Evolutionary conservation across 2,329 filamentous ascomycete genomes (phyloP), one percentile per base, ranked within the genome.

Genomic region (Clathrospora elynae): DNA sequence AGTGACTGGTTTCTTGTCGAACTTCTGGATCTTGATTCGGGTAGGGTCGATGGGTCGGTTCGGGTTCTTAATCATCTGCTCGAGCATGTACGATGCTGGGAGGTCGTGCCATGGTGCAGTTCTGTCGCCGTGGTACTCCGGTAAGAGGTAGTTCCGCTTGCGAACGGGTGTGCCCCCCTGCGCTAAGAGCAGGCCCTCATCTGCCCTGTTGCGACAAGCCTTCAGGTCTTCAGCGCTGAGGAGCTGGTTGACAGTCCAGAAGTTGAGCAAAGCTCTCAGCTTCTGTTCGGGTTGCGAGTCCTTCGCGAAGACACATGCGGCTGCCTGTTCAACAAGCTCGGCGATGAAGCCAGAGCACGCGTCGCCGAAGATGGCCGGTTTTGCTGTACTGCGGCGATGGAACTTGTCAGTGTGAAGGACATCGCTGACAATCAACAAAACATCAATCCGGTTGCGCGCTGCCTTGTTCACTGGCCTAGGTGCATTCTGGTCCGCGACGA

Each of bases 361-460:
- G 5, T 25, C 34, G 28, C 52, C 31, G 30, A 65, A 35, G 10
- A 47, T 22, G 13, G 38, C 42, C 22, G 37, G 33, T 14, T 49
- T 50, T 9, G 25, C 33, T 14, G 29, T 26, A 23, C 28, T 51
- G 19, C 43, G 50, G 40, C 41, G 46, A 33, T 64, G 60, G 22
- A 46, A 60, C 23, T 55, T 63, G 37, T 58, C 57, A 54, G 57
- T 41, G 36, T 90, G 84, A 16, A 95, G 75, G 17, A 88, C 73
- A 68, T 96, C 90, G 70, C 84, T 91, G 47, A 93, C 60, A 28
- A 95, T 71, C 67, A 92, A 91, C 5, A 95, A 76, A 5, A 93
- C 69, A 68, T 92, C 85, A 10, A 95, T 76, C 11, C 85, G 81
- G 59, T 82, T 86, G 48, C 88, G 81, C 63, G 82, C 84, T 20